Percentiles rank a stretch among this genome's conserved stretches.
Evolutionary conservation across 75 land plant genomes (phyloP).

Genomic region (Picea glauca): DNA sequence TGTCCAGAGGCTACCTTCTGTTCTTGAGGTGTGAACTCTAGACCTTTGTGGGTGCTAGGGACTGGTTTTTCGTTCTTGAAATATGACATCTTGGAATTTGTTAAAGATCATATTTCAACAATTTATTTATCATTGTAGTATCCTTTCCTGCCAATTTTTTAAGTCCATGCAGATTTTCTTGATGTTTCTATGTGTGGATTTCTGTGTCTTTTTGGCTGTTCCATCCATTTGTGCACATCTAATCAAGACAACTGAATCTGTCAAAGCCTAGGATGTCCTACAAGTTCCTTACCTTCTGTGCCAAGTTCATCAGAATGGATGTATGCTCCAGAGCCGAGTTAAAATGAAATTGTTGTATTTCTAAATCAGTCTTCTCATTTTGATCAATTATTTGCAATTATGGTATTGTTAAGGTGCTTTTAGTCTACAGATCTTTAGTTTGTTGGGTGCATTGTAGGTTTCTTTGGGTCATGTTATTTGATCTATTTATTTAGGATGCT

Average conservation of each 20-base stretch:
- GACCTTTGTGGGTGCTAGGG: neutral
- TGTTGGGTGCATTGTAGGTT: neutral
- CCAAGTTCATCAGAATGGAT: neutral
- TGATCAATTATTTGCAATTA: neutral
- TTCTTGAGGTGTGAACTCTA: slow-evolving; percentile 11
- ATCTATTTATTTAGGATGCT: neutral
- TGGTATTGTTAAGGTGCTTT: neutral
- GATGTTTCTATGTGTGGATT: neutral
- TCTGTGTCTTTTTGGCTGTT: neutral
- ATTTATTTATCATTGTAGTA: neutral
- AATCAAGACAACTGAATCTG: neutral
- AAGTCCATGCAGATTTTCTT: neutral
- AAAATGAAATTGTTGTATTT: neutral
- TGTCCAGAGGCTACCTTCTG: slow-evolving; percentile 31
- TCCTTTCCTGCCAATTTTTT: neutral
- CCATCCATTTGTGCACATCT: neutral
- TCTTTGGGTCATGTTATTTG: neutral
- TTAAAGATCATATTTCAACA: neutral
- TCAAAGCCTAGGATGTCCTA: neutral
- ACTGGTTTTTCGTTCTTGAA: neutral
- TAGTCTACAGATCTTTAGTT: neutral
- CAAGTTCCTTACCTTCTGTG: neutral
- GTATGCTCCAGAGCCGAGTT: neutral
- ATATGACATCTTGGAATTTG: neutral
- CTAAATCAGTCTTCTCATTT: neutral